A percentile compares a stretch with the other conserved stretches of the same genome.
Conservation (phyloP, 225 moss, liverwort and hornwort genomes). For the Pleurozium schreberi region DNA sequence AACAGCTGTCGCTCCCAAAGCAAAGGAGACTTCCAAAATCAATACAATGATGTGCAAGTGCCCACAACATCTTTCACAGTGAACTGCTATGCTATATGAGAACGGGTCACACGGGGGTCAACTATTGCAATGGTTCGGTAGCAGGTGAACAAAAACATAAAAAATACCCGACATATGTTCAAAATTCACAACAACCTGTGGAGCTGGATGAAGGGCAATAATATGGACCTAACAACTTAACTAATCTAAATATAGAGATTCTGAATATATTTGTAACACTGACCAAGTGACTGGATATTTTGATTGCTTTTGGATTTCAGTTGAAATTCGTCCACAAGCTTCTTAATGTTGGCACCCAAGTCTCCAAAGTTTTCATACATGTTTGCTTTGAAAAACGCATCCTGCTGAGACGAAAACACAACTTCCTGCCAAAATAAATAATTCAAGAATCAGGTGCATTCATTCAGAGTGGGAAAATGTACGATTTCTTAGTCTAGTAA, state of each 20-base stretch:
- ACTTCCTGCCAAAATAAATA: conserved; percentile 53
- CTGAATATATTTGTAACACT: neutral
- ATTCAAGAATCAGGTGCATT: neutral
- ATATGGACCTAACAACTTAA: neutral
- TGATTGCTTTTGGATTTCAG: conserved; percentile 85
- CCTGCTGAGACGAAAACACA: conserved; percentile 93
- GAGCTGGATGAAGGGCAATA: conserved; percentile 9
- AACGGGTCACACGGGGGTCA: neutral
- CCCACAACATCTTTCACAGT: neutral
- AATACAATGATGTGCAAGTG: neutral
- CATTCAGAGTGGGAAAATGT: neutral
- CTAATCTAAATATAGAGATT: neutral
- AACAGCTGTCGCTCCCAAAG: neutral
- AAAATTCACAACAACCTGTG: neutral
- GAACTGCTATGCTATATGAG: too few relatives aligned
- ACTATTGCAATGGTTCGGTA: neutral
- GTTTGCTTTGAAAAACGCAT: conserved; percentile 86
- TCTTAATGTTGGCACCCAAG: conserved; percentile 95
- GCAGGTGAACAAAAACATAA: neutral
- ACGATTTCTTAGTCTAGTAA: neutral
- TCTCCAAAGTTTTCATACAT: conserved; percentile 99
- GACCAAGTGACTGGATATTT: conserved; percentile 92
- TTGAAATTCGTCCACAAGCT: conserved; percentile 96
- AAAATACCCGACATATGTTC: neutral
- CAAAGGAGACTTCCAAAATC: neutral